A percentile compares a stretch with the other conserved stretches of the same genome.
Conservation (phyloP, 2,329 filamentous ascomycete species). For the Boeremia lycopersici region DNA sequence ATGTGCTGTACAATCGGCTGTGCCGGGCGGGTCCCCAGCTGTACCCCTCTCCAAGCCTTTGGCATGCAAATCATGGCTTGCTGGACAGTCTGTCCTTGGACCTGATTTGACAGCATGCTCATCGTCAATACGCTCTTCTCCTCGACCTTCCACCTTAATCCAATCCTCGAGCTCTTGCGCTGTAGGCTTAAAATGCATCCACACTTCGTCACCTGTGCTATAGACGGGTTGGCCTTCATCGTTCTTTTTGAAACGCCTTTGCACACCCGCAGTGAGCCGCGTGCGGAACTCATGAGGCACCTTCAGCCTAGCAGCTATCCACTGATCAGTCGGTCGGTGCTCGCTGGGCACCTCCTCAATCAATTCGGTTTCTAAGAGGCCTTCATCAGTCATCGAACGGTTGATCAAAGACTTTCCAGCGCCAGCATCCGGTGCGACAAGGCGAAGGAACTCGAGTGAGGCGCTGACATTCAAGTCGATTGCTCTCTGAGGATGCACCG, state of each 20-base stretch:
- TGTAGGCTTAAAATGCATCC: conserved; percentile 56
- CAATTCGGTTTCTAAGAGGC: conserved; percentile 54
- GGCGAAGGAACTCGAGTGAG: conserved; percentile 66
- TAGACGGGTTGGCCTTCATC: conserved; percentile 42
- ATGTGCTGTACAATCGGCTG: not conserved
- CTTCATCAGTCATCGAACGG: conserved; percentile 60
- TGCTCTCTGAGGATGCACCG: conserved; percentile 66
- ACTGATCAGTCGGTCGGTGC: conserved; percentile 63
- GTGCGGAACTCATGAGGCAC: conserved; percentile 64
- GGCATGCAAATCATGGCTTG: not conserved
- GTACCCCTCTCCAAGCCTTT: not conserved
- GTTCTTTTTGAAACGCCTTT: conserved; percentile 44
- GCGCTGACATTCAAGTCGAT: conserved; percentile 68
- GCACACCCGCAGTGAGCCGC: conserved; percentile 54
- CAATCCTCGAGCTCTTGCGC: conserved; percentile 36
- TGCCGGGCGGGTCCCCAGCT: not conserved
- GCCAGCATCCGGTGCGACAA: conserved; percentile 51
- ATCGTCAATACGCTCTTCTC: conserved; percentile 28
- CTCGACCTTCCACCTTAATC: conserved; percentile 26
- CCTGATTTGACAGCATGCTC: conserved; percentile 16
- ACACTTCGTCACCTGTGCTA: conserved; percentile 57
- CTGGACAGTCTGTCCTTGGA: not conserved
- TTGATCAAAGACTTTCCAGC: conserved; percentile 53
- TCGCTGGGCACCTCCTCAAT: conserved; percentile 58
- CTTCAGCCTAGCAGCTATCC: conserved; percentile 62